A percentile compares a stretch with the other conserved stretches of the same genome.
Evolutionary conservation across 2,329 filamentous ascomycete species (phyloP).

Genomic region (Zalaria sp.): DNA sequence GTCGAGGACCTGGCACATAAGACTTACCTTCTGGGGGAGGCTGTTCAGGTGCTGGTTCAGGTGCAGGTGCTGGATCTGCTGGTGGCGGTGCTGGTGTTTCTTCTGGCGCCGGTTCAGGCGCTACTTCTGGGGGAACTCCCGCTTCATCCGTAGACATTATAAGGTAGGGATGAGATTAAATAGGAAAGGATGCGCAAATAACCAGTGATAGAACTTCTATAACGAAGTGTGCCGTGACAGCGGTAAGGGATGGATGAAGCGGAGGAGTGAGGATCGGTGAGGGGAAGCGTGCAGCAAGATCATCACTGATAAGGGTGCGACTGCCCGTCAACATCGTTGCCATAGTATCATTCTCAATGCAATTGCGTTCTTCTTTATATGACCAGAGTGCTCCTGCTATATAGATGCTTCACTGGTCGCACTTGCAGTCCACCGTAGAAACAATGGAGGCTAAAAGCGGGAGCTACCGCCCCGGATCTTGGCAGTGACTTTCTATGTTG

Average conservation of each 20-base stretch:
- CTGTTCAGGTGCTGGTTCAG: not conserved
- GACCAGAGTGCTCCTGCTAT: too few relatives aligned
- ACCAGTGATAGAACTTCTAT: not conserved
- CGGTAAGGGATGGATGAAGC: not conserved
- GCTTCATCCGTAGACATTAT: not conserved
- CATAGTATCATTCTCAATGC: not conserved
- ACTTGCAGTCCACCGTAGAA: too few relatives aligned
- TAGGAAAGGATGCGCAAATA: not conserved
- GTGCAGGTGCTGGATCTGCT: not conserved
- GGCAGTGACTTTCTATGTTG: not conserved
- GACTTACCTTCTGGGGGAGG: not conserved
- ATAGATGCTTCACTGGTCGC: too few relatives aligned
- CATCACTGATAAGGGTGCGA: not conserved
- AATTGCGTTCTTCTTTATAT: not conserved
- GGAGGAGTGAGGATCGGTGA: not conserved
- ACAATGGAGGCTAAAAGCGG: too few relatives aligned
- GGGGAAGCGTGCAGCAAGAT: too few relatives aligned
- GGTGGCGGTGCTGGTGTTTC: not conserved
- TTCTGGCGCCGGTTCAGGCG: not conserved
- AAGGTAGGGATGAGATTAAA: not conserved
- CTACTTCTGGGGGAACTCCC: not conserved
- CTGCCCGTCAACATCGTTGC: not conserved
- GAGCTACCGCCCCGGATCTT: not conserved
- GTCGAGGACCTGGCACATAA: not conserved
- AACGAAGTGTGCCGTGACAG: not conserved